Base-by-base conservation (phyloP, 164 flowering plant species). In the Vitis rotundifolia region DNA sequence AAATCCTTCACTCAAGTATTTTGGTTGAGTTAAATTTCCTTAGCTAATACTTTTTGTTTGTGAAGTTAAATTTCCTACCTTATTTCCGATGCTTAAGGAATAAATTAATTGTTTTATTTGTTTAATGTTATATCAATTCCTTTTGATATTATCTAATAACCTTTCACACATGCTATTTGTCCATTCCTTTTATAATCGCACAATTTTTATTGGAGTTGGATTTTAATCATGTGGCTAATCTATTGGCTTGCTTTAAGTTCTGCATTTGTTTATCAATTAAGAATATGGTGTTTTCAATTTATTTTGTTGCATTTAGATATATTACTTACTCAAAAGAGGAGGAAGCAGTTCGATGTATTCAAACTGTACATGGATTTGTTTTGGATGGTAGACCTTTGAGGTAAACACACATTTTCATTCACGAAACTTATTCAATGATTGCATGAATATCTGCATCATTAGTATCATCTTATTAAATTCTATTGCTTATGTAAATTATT, bases 261-360 rank as follows among this genome's bases (percentile, higher is more conserved):
- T 52, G 1, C 28, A 11, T 28, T 31, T 52, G 28, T 54, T 53
- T 54, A 14, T 18, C 12, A 29, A 29, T 29, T 12, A 2, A 12
- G 18, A 37, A 37, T 37, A 37, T 6, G 44, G 7, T 47, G 49
- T 64, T 28, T 9, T 22, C 47, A 55, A 51, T 64, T 55, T 61
- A 2, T 66, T 48, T 59, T 2, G 59, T 71, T 75, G 60, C 37
- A 44, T 61, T 64, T 76, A 96, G 99, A 87, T 93, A 96, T 92
- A 91, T 93, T 77, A 93, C 97, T 14, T 93, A 88, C 77, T 78
- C 90, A 53, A 93, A 86, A 79, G 97, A 93, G 76, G 97, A 93
- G 72, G 99, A 96, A 83, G 99, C 99, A 37, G 78, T 89, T 76
- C 91, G 98, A 10, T 93, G 99, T 76, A 93, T 96, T 74, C 97